Evolutionary conservation across 2,329 filamentous ascomycete genomes (phyloP).

Genomic region (Drechmeria coniospora): DNA sequence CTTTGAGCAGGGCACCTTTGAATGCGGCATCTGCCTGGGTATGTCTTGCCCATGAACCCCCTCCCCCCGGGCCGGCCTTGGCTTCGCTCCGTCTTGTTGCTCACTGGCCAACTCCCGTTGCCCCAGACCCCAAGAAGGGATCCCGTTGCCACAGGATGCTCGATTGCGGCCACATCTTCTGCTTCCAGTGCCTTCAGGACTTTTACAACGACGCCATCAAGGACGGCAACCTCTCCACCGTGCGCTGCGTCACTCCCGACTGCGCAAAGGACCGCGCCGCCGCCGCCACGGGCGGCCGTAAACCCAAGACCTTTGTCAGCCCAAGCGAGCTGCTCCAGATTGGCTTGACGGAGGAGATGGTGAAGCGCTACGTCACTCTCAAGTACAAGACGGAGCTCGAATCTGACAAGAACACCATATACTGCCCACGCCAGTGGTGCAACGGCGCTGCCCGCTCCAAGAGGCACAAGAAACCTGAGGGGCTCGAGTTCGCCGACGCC

Average conservation of each 20-base stretch:
- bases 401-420: slow-evolving; percentile 79
- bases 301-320: slow-evolving; percentile 53
- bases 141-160: slow-evolving; percentile 64
- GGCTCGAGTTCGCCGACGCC: slow-evolving; percentile 41
- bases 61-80: too few relatives aligned
- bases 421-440: slow-evolving; percentile 86
- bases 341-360: slow-evolving; percentile 51
- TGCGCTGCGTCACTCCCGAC: slow-evolving; percentile 65
- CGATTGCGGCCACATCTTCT: slow-evolving; percentile 84
- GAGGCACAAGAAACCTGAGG: slow-evolving; percentile 55
- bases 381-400: slow-evolving; percentile 91
- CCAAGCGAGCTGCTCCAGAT: slow-evolving; percentile 76
- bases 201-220: slow-evolving; percentile 82
- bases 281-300: slow-evolving; percentile 19
- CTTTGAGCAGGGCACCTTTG: slow-evolving; percentile 74
- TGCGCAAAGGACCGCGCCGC: slow-evolving; percentile 52
- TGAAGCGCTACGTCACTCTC: slow-evolving; percentile 74
- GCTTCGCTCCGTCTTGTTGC: background rate
- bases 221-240: slow-evolving; percentile 64
- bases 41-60: too few relatives aligned
- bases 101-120: slow-evolving; percentile 6
- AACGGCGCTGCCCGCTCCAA: slow-evolving; percentile 72
- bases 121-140: slow-evolving; percentile 74
- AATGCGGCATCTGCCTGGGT: slow-evolving; percentile 73
- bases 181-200: slow-evolving; percentile 68